phyloP scores from a whole-genome alignment of 1,284 basidiomycete genomes.

The Heimioporus punctisporus region DNA sequence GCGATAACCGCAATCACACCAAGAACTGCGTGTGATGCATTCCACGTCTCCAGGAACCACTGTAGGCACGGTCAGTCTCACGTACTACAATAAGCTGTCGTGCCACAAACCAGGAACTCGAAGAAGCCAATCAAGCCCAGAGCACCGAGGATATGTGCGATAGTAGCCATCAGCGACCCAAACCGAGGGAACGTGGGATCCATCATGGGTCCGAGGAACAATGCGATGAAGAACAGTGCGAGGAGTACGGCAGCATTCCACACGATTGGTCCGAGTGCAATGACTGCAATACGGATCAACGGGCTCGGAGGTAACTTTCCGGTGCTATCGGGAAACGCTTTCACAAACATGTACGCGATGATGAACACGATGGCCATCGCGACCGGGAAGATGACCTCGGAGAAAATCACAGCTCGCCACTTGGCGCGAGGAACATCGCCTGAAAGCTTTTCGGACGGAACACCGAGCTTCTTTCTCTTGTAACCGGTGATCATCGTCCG shows the following conservation, averaged over 20 bases:
- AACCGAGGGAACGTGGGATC: conserved; percentile 86
- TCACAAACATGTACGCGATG: conserved; percentile 91
- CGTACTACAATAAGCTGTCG: conserved; percentile 2
- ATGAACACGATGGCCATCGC: conserved; percentile 84
- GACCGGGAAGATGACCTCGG: conserved; percentile 87
- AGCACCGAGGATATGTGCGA: conserved; percentile 81
- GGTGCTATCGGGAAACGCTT: conserved; percentile 75
- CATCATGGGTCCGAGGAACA: conserved; percentile 93
- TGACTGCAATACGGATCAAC: conserved; percentile 91
- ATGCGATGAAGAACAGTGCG: conserved; percentile 85
- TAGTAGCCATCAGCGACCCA: conserved; percentile 88
- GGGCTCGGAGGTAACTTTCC: conserved; percentile 73
- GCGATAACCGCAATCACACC: conserved; percentile 87
- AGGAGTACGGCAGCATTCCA: conserved; percentile 94
- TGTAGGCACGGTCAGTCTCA: conserved; percentile 35
- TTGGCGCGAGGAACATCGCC: conserved; percentile 90
- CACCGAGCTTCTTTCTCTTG: conserved; percentile 95
- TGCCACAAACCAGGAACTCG: conserved; percentile 82
- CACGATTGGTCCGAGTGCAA: conserved; percentile 94
- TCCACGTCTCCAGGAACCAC: conserved; percentile 97
- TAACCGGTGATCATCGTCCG: conserved; percentile 97
- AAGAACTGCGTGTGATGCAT: conserved; percentile 88
- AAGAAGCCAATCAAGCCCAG: conserved; percentile 92
- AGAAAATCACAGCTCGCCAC: conserved; percentile 88
- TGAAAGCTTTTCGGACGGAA: conserved; percentile 94